phyloP scores from a whole-genome alignment of 2,329 filamentous ascomycete species.

The Ophiostoma montium region DNA sequence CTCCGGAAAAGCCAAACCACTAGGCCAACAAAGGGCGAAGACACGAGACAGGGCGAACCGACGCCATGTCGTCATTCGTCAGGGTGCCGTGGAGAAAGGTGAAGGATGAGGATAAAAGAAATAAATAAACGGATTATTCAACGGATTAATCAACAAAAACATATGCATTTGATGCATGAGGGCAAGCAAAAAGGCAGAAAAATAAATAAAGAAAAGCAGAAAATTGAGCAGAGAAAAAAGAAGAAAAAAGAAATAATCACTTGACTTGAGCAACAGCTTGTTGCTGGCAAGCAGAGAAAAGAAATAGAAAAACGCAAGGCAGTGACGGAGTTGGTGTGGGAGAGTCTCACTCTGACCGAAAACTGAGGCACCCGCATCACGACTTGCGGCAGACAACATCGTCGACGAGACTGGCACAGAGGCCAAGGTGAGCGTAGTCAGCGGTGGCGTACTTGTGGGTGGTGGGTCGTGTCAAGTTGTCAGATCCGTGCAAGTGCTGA shows the following conservation, averaged over 20 bases:
- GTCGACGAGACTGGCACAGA: neutral
- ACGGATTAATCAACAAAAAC: no score
- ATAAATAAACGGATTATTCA: no score
- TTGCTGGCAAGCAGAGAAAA: no score
- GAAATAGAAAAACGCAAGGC: no score
- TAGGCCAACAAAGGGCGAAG: neutral
- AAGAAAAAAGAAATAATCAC: no score
- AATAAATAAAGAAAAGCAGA: no score
- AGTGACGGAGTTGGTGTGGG: no score
- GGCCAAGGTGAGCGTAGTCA: neutral
- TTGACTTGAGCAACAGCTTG: no score
- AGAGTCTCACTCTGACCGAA: neutral
- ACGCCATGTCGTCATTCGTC: neutral
- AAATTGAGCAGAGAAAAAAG: no score
- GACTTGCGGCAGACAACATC: neutral
- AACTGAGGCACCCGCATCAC: neutral
- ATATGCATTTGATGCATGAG: no score
- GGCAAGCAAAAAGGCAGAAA: neutral
- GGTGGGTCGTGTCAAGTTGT: no score
- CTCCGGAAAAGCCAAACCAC: neutral
- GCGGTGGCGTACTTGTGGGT: neutral
- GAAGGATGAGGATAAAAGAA: no score
- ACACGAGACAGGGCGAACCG: neutral
- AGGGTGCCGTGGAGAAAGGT: neutral
- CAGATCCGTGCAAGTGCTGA: neutral